Conservation (phyloP, 148 eudicot genomes). For the Chenopodium berlandieri region DNA sequence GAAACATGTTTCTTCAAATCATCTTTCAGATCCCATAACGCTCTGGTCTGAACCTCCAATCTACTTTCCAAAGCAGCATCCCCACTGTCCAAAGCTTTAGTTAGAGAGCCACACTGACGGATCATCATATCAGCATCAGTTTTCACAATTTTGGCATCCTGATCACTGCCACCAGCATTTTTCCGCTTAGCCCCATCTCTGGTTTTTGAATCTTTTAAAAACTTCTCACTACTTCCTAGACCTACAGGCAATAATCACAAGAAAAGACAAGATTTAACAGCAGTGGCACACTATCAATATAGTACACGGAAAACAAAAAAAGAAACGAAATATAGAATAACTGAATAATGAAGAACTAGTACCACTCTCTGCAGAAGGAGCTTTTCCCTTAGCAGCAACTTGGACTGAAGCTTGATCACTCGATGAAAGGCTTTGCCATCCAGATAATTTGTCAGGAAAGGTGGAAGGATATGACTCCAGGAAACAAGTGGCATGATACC, state of each 20-base stretch:
- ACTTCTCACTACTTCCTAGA: slow-evolving; percentile 30
- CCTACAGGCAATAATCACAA: slow-evolving; percentile 31
- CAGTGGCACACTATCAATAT: neutral
- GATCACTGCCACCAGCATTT: slow-evolving; percentile 43
- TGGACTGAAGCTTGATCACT: slow-evolving; percentile 57
- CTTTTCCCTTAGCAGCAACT: slow-evolving; percentile 51
- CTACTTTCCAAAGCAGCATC: slow-evolving; percentile 46
- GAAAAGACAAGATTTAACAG: neutral
- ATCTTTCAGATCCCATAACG: slow-evolving; percentile 86
- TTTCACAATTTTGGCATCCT: slow-evolving; percentile 49
- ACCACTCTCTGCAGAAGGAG: slow-evolving; percentile 44
- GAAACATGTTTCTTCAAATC: slow-evolving; percentile 74
- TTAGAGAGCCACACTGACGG: slow-evolving; percentile 33
- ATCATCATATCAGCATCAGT: slow-evolving; percentile 38
- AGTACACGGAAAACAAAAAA: neutral
- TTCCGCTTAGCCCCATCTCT: slow-evolving; percentile 63
- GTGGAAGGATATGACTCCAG: slow-evolving; percentile 50
- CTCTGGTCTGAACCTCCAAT: slow-evolving; percentile 77
- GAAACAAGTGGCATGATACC: slow-evolving; percentile 92
- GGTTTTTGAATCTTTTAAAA: slow-evolving; percentile 31
- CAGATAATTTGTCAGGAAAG: slow-evolving; percentile 60
- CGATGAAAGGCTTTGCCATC: slow-evolving; percentile 67
- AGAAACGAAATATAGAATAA: neutral
- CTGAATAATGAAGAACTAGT: slow-evolving; percentile 6
- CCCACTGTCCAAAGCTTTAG: slow-evolving; percentile 21